A percentile compares a stretch with the other conserved stretches of the same genome.
Conservation (phyloP, 208 protist genomes). For the Dictyostelium gargantuum region DNA sequence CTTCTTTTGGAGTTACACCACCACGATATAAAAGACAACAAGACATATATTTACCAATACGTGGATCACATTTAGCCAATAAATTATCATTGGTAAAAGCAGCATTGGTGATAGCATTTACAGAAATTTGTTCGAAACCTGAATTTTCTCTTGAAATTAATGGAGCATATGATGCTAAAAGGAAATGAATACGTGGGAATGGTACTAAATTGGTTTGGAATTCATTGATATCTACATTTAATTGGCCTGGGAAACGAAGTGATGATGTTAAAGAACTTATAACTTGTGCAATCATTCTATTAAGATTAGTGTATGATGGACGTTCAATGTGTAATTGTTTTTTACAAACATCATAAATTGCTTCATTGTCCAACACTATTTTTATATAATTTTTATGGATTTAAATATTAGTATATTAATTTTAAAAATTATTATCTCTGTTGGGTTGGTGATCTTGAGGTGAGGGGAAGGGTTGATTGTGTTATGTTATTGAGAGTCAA, state of each 20-base stretch:
- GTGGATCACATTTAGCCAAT: conserved; percentile 96
- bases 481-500: too few relatives aligned
- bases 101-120: conserved; percentile 92
- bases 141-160: conserved; percentile 91
- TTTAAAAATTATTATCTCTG: too few relatives aligned
- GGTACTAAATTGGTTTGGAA: conserved; percentile 97
- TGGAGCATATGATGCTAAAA: conserved; percentile 93
- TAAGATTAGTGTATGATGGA: conserved; percentile 95
- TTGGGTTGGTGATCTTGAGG: too few relatives aligned
- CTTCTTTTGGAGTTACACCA: conserved; percentile 96
- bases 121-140: conserved; percentile 92
- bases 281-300: conserved; percentile 94
- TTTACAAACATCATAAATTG: conserved; percentile 75
- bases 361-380: conserved; percentile 95
- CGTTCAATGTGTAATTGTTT: conserved; percentile 92
- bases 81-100: conserved; percentile 92
- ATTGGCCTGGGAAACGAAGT: conserved; percentile 93
- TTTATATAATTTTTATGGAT: background rate
- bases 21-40: conserved; percentile 97
- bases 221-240: conserved; percentile 97
- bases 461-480: too few relatives aligned
- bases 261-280: conserved; percentile 95
- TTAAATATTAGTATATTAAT: too few relatives aligned
- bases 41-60: conserved; percentile 96
- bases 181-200: conserved; percentile 97